Percentiles rank a stretch among this genome's conserved stretches.
These are phyloP conservation scores for Cochlearia excelsa DNA, from an alignment of 345 rosid genomes.

Conservation along the genomic window DNA sequence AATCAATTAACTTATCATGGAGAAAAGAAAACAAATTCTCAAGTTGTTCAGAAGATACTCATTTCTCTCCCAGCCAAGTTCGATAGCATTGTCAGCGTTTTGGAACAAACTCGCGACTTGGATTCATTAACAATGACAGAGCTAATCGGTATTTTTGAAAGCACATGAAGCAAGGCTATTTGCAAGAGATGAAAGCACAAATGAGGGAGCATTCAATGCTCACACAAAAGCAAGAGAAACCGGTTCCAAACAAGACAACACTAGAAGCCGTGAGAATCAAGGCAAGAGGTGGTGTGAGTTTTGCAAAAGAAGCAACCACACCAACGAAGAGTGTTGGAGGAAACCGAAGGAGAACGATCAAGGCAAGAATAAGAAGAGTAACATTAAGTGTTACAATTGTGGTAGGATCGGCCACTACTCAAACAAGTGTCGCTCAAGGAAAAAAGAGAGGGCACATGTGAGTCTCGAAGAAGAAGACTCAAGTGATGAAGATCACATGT, in stretches of 20 bases:
- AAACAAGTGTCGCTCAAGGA: neutral
- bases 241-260: neutral
- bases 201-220: neutral
- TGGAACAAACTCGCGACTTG: too few species aligned
- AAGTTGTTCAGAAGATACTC: neutral
- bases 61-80: constrained; percentile 2
- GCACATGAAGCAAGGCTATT: neutral
- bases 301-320: neutral
- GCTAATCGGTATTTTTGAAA: neutral
- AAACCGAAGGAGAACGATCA: neutral
- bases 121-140: neutral
- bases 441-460: neutral
- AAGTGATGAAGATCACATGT: neutral
- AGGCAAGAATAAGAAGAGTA: neutral
- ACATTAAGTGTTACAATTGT: too few species aligned
- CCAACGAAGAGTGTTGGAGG: neutral
- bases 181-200: neutral
- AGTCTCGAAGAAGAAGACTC: too few species aligned
- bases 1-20: too few species aligned
- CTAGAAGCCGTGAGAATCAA: too few species aligned
- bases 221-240: neutral
- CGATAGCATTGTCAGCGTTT: neutral
- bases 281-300: too few species aligned
- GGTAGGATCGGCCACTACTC: neutral
- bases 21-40: neutral